These are phyloP conservation scores for Neopestalotiopsis sp. DNA, from an alignment of 2,329 filamentous ascomycete genomes.

Conservation along the genomic window DNA sequence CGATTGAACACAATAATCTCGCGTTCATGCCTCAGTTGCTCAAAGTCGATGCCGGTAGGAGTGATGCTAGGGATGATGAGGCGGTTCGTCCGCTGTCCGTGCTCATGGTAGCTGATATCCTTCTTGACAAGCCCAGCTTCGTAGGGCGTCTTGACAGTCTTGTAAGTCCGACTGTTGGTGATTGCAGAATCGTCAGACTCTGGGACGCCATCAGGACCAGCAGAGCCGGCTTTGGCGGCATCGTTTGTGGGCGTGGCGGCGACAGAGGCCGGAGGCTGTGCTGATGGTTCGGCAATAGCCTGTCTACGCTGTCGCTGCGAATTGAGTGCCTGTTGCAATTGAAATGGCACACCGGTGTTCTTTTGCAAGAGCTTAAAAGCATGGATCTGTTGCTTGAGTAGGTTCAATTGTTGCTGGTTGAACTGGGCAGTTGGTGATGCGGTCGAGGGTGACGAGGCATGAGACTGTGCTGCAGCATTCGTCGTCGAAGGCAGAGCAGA, in stretches of 20 bases:
- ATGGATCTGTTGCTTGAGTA: constrained; percentile 84
- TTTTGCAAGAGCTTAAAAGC: constrained; percentile 91
- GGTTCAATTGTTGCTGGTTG: constrained; percentile 77
- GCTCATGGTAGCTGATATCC: constrained; percentile 79
- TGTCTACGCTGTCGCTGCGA: constrained; percentile 72
- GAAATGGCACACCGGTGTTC: constrained; percentile 79
- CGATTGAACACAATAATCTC: constrained; percentile 90
- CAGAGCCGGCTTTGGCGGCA: constrained; percentile 40
- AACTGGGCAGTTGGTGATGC: constrained; percentile 60
- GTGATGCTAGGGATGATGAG: constrained; percentile 86
- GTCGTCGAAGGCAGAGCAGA: constrained; percentile 45
- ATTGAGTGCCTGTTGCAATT: constrained; percentile 84
- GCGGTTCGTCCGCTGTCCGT: constrained; percentile 76
- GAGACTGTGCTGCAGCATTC: constrained; percentile 33
- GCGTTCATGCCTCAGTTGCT: constrained; percentile 83
- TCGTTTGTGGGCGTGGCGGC: constrained; percentile 47
- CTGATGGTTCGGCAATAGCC: constrained; percentile 55
- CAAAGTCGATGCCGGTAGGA: constrained; percentile 86
- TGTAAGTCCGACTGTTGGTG: constrained; percentile 62
- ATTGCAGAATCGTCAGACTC: constrained; percentile 35
- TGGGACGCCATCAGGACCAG: constrained; percentile 36
- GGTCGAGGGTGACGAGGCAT: constrained; percentile 40
- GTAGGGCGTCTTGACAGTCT: constrained; percentile 78
- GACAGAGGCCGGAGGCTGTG: constrained; percentile 47
- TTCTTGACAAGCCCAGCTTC: constrained; percentile 57